Evolutionary conservation across 352 stramenopile species (phyloP).

Genomic region (Aphanomyces astaci): DNA sequence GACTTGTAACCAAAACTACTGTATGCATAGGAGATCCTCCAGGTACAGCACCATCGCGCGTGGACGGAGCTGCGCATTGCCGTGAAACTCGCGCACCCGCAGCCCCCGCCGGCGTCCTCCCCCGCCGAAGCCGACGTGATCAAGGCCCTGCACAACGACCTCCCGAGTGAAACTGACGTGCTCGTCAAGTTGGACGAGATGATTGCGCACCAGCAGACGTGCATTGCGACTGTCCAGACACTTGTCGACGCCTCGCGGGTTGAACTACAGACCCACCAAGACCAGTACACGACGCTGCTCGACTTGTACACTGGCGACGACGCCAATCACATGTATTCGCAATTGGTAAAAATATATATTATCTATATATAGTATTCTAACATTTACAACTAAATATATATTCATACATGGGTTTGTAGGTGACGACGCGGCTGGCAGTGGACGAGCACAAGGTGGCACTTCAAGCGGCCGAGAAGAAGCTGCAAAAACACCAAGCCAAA

Average conservation of each 20-base stretch:
- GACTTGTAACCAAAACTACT: too few relatives aligned
- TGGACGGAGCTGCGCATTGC: constrained; percentile 10
- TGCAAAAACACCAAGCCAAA: neutral
- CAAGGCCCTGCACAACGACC: neutral
- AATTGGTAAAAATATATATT: too few relatives aligned
- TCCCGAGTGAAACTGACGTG: neutral
- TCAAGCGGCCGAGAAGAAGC: constrained; percentile 1
- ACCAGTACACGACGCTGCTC: constrained; percentile 2
- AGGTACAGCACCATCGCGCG: neutral
- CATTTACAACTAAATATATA: too few relatives aligned
- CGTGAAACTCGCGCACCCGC: neutral
- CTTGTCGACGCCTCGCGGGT: neutral
- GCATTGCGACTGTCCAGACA: neutral
- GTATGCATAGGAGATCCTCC: neutral
- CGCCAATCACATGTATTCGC: neutral
- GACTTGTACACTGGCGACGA: neutral
- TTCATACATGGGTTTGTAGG: too few relatives aligned
- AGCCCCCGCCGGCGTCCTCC: neutral
- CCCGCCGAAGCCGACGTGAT: neutral
- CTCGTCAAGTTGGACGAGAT: neutral
- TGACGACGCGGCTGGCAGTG: neutral
- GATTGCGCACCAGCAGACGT: neutral
- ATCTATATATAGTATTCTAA: too few relatives aligned
- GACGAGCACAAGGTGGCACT: neutral
- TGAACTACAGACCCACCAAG: constrained; percentile 1